Conservation (phyloP, 1,284 basidiomycete species). For the Ceratobasidium sp. region DNA sequence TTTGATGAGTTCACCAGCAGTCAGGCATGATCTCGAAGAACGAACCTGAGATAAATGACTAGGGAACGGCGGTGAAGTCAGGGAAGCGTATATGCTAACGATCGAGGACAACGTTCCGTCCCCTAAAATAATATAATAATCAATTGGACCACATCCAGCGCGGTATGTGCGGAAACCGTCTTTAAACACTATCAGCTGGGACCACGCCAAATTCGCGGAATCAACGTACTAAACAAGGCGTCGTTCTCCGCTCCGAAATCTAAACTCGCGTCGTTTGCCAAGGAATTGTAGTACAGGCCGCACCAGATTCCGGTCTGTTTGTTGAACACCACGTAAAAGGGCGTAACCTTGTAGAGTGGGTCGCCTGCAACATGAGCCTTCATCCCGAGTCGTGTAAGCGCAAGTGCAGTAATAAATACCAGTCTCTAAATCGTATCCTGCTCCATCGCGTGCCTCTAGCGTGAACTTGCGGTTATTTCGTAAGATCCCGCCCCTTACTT, state of each 20-base stretch:
- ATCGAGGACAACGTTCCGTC: constrained; percentile 40
- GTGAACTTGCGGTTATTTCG: constrained; percentile 38
- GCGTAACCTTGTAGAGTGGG: constrained; percentile 42
- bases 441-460: constrained; percentile 37
- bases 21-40: neutral
- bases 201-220: too few relatives aligned
- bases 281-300: constrained; percentile 42
- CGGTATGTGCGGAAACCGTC: constrained; percentile 45
- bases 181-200: constrained; percentile 5
- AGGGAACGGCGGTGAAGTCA: constrained; percentile 22
- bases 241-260: constrained; percentile 43
- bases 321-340: constrained; percentile 41
- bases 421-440: constrained; percentile 37
- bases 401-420: constrained; percentile 8
- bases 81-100: constrained; percentile 36
- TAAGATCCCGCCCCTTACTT: constrained; percentile 37
- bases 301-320: constrained; percentile 42
- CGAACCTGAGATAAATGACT: constrained; percentile 1
- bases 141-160: constrained; percentile 40
- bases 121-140: constrained; percentile 43
- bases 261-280: constrained; percentile 42
- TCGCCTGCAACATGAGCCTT: constrained; percentile 8
- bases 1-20: neutral
- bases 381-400: neutral
- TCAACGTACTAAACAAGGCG: constrained; percentile 28